Percentiles rank a stretch among this genome's conserved stretches.
These are phyloP conservation scores for Diutina mesorugosa DNA, from an alignment of 1,139 yeast genomes.

Conservation along the genomic window DNA sequence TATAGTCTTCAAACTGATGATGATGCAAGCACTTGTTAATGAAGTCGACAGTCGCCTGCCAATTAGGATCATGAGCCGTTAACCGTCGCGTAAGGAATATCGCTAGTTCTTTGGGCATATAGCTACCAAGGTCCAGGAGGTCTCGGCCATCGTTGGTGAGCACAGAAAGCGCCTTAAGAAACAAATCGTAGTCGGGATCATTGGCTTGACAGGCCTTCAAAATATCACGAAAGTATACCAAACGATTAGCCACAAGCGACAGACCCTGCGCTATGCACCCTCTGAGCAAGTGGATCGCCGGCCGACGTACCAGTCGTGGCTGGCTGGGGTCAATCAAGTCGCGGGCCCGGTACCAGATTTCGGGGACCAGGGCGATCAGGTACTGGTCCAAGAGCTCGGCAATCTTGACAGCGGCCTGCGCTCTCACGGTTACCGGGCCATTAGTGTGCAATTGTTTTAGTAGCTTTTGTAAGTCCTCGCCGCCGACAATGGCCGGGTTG, in stretches of 20 bases:
- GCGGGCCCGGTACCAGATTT: conserved; percentile 63
- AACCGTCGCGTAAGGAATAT: neutral
- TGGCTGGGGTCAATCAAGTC: conserved; percentile 35
- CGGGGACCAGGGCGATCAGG: conserved; percentile 50
- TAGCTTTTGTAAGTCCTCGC: conserved; percentile 38
- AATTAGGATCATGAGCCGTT: neutral
- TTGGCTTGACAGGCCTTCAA: conserved; percentile 26
- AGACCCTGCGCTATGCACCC: neutral
- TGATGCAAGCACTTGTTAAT: neutral
- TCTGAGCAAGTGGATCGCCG: conserved; percentile 24
- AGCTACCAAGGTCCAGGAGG: conserved; percentile 42
- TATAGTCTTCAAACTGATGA: neutral
- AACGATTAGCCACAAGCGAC: conserved; percentile 13
- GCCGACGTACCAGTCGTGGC: conserved; percentile 33
- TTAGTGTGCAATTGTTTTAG: conserved; percentile 20
- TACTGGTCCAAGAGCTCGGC: conserved; percentile 37
- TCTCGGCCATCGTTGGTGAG: conserved; percentile 54
- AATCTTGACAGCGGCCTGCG: conserved; percentile 39
- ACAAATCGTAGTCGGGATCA: conserved; percentile 44
- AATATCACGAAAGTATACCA: conserved; percentile 51
- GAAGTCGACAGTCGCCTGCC: neutral
- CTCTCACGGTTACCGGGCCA: conserved; percentile 30
- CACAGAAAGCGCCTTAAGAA: conserved; percentile 35
- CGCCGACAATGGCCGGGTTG: conserved; percentile 54
- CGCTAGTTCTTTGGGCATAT: conserved; percentile 14